Percentiles rank a stretch among this genome's conserved stretches.
phyloP scores from a whole-genome alignment of 768 basidiomycete genomes.

The Inosperma sp. region DNA sequence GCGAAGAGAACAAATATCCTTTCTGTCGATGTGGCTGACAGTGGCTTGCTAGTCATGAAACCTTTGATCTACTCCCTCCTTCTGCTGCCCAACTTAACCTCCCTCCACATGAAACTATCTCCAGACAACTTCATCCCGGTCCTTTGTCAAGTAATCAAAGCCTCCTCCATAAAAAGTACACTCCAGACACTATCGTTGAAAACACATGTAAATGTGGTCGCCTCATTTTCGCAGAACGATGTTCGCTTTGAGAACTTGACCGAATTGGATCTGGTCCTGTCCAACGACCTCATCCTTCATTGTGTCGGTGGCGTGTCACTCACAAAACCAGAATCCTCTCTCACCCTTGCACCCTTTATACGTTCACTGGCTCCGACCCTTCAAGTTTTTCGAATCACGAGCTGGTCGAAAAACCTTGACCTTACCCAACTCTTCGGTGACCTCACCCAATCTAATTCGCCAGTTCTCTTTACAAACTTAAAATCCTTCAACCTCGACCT shows the following conservation, averaged over 20 bases:
- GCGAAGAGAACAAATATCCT: too few species aligned
- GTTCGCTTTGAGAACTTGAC: neutral
- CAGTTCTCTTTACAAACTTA: neutral
- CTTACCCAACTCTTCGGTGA: neutral
- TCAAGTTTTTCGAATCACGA: neutral
- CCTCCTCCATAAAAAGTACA: neutral
- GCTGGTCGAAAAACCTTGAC: neutral
- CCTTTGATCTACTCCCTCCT: neutral
- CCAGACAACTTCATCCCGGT: neutral
- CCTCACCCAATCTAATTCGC: neutral
- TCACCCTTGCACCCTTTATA: neutral
- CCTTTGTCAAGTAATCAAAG: neutral
- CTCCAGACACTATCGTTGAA: neutral
- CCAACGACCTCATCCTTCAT: neutral
- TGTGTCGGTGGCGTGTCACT: neutral
- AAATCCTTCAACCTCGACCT: neutral
- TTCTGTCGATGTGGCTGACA: too few species aligned
- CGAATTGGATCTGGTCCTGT: neutral
- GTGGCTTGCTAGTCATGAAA: too few species aligned
- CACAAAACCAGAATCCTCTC: neutral
- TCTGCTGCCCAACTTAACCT: neutral
- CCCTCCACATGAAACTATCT: conserved; percentile 5
- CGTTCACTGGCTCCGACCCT: neutral
- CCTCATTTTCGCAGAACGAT: neutral
- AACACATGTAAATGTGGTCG: conserved; percentile 2